These are phyloP conservation scores for Colletotrichum spinosum DNA, from an alignment of 2,329 filamentous ascomycete species.

Conservation along the genomic window DNA sequence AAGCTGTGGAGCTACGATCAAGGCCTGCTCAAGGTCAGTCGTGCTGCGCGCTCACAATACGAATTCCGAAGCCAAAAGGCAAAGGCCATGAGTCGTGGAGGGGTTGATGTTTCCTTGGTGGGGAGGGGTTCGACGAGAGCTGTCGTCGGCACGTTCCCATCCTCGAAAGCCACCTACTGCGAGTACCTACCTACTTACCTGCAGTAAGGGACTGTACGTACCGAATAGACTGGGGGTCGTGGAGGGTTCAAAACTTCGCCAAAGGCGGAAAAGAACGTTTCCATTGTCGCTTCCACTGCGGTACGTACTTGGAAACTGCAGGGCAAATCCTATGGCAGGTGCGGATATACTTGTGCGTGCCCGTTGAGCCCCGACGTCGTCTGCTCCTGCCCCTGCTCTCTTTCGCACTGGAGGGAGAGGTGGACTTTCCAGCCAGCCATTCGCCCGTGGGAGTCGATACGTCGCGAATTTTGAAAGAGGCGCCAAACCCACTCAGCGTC, in stretches of 20 bases:
- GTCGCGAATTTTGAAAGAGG: too few species aligned
- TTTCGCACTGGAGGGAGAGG: background rate
- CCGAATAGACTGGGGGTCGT: background rate
- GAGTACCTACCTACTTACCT: background rate
- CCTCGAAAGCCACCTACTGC: background rate
- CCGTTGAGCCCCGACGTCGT: background rate
- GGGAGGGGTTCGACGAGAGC: too few species aligned
- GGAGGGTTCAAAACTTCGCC: constrained; percentile 10
- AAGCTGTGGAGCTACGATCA: constrained; percentile 16
- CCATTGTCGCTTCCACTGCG: constrained; percentile 32
- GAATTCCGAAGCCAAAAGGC: background rate
- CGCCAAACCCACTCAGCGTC: constrained; percentile 1
- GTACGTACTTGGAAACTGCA: background rate
- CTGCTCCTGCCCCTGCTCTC: constrained; percentile 3
- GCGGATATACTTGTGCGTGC: too few species aligned
- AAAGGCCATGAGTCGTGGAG: constrained; percentile 13
- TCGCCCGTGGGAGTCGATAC: background rate
- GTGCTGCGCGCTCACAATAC: background rate
- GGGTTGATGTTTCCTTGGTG: background rate
- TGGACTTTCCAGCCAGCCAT: constrained; percentile 17
- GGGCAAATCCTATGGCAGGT: too few species aligned
- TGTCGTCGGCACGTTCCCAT: too few species aligned
- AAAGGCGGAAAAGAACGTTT: constrained; percentile 37
- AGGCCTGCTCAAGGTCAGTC: background rate
- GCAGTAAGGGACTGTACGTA: background rate